Evolutionary conservation across 495 filamentous ascomycete species (phyloP).

Genomic region (Acidiella bohemica): DNA sequence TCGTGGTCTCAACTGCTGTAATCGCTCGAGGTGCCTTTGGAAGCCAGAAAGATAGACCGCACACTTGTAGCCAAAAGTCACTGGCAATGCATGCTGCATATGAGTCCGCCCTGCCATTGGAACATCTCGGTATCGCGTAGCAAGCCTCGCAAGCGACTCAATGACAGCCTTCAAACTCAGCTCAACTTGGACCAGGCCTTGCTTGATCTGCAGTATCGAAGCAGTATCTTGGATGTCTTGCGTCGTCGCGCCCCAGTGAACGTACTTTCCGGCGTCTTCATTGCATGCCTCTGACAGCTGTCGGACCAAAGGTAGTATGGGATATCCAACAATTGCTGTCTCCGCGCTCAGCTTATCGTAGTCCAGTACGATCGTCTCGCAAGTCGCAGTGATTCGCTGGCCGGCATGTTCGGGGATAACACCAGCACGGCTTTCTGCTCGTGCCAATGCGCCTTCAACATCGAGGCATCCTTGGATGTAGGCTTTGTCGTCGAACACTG

Average conservation of each 20-base stretch:
- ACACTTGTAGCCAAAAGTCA: constrained; percentile 23
- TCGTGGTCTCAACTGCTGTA: constrained; percentile 15
- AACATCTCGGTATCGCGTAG: constrained; percentile 33
- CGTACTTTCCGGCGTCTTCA: constrained; percentile 35
- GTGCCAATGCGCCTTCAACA: constrained; percentile 38
- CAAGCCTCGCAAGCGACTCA: constrained; percentile 27
- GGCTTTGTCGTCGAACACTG: constrained; percentile 38
- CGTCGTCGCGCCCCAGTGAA: constrained; percentile 45
- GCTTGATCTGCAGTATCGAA: constrained; percentile 37
- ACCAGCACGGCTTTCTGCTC: constrained; percentile 33
- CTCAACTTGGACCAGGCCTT: constrained; percentile 34
- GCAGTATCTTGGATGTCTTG: constrained; percentile 44
- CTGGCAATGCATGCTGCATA: constrained; percentile 34
- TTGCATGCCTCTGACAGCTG: constrained; percentile 32
- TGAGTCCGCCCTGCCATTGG: constrained; percentile 42
- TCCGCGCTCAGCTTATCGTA: constrained; percentile 33
- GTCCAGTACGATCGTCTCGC: constrained; percentile 26
- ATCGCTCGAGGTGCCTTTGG: constrained; percentile 15
- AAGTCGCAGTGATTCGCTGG: constrained; percentile 28
- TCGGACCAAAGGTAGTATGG: constrained; percentile 37
- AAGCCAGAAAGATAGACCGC: constrained; percentile 20
- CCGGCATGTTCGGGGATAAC: constrained; percentile 36
- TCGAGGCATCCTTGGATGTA: constrained; percentile 38
- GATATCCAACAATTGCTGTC: constrained; percentile 42
- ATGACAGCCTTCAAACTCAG: constrained; percentile 29